phyloP scores from a whole-genome alignment of 192 early-diverging fungal species.

The Coemansia sp. region DNA sequence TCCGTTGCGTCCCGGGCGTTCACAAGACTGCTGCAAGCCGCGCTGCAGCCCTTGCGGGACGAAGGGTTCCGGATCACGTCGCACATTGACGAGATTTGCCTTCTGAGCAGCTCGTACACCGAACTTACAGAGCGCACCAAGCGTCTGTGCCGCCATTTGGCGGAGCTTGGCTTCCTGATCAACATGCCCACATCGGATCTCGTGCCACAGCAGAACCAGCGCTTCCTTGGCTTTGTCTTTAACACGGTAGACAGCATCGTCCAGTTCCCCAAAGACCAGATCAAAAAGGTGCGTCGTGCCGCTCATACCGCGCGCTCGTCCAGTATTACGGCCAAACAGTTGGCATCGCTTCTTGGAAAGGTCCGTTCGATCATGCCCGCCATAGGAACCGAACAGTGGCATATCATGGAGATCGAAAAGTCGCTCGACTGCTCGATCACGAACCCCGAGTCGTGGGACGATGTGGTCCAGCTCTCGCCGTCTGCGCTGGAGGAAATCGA shows the following conservation, averaged over 20 bases:
- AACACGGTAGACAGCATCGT: slow-evolving; percentile 40
- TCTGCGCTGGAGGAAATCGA: slow-evolving; percentile 36
- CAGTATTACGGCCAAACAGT: slow-evolving; percentile 47
- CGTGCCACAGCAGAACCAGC: slow-evolving; percentile 55
- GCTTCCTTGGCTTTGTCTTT: slow-evolving; percentile 54
- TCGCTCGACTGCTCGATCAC: slow-evolving; percentile 36
- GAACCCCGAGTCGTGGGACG: slow-evolving; percentile 51
- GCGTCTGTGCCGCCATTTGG: slow-evolving; percentile 42
- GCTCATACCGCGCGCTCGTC: slow-evolving; percentile 34
- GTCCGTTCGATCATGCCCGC: slow-evolving; percentile 51
- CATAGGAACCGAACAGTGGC: slow-evolving; percentile 31
- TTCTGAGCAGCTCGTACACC: slow-evolving; percentile 27
- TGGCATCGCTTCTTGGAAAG: slow-evolving; percentile 52
- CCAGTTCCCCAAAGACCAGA: slow-evolving; percentile 50
- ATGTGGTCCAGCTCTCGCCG: slow-evolving; percentile 28
- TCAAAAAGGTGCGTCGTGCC: slow-evolving; percentile 51
- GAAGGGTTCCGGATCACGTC: slow-evolving; percentile 46
- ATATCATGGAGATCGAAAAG: slow-evolving; percentile 39
- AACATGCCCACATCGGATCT: slow-evolving; percentile 40
- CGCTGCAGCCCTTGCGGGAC: slow-evolving; percentile 40
- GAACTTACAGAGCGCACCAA: slow-evolving; percentile 35
- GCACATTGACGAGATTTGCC: slow-evolving; percentile 53
- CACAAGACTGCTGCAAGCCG: slow-evolving; percentile 49
- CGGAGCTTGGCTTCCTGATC: slow-evolving; percentile 45
- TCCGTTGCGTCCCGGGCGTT: slow-evolving; percentile 51